Conservation (phyloP, 371 early-diverging fungal genomes). For the Apophysomyces ossiformis region DNA sequence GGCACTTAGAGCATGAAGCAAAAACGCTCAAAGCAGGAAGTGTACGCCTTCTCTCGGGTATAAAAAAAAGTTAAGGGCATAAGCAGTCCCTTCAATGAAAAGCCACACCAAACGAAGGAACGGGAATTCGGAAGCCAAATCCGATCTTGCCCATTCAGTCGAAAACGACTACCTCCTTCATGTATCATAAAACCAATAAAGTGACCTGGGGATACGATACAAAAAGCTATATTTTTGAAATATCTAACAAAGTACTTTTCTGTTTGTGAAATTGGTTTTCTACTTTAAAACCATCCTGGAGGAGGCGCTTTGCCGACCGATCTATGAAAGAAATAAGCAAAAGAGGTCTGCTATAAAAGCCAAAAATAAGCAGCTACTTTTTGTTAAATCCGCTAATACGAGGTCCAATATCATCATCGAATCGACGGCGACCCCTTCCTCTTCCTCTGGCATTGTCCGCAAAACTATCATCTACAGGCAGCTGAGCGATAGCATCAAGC, state of each 20-base stretch:
- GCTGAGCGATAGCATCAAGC: conserved; percentile 52
- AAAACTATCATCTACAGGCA: background rate
- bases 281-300: conserved; percentile 3
- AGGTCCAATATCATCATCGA: background rate
- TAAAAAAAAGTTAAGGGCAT: conserved; percentile 4
- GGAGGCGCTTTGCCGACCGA: background rate
- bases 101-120: background rate
- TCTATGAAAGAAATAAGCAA: background rate
- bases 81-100: background rate
- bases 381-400: background rate
- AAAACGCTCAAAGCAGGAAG: conserved; percentile 6
- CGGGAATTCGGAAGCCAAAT: too few relatives aligned
- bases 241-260: background rate
- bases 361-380: background rate
- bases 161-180: too few relatives aligned
- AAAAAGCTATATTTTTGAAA: background rate
- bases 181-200: too few relatives aligned
- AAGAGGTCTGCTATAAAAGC: background rate
- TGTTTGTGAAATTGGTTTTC: background rate
- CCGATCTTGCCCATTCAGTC: too few relatives aligned
- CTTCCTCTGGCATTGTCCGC: conserved; percentile 1
- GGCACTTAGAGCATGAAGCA: conserved; percentile 12
- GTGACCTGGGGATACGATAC: too few relatives aligned
- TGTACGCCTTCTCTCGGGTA: background rate
- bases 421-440: background rate